Conservation (phyloP, 2,329 filamentous ascomycete genomes). For the Davidsoniella australis region DNA sequence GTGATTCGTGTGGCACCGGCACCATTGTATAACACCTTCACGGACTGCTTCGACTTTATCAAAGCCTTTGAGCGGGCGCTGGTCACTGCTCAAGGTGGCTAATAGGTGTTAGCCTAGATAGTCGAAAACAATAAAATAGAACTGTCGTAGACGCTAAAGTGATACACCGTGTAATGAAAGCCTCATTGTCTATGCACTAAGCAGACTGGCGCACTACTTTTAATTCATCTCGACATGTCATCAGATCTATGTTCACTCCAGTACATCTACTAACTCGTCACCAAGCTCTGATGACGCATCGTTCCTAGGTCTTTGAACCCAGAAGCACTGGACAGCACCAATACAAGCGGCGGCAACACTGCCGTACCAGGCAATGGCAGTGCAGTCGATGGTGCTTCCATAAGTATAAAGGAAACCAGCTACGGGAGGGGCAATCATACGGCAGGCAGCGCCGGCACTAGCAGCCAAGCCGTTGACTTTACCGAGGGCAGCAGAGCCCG, state of each 20-base stretch:
- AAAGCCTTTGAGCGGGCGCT: conserved; percentile 17
- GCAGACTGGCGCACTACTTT: too few relatives aligned
- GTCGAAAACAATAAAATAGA: too few relatives aligned
- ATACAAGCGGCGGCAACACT: conserved; percentile 38
- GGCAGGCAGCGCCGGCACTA: conserved; percentile 46
- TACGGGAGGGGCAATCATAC: conserved; percentile 49
- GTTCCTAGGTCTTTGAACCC: conserved; percentile 23
- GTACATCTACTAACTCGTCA: too few relatives aligned
- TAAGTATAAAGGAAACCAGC: conserved; percentile 45
- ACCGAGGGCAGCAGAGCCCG: conserved; percentile 33
- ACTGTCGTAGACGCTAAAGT: too few relatives aligned
- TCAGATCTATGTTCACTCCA: too few relatives aligned
- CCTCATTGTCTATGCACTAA: too few relatives aligned
- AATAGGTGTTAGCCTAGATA: too few relatives aligned
- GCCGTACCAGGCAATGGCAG: conserved; percentile 46
- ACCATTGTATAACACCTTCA: conserved; percentile 63
- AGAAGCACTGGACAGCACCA: conserved; percentile 44
- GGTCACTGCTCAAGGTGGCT: background rate
- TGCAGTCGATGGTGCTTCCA: conserved; percentile 39
- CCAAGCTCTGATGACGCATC: too few relatives aligned
- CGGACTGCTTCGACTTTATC: conserved; percentile 31
- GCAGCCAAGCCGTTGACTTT: conserved; percentile 50
- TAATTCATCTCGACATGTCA: too few relatives aligned
- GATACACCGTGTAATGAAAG: too few relatives aligned
- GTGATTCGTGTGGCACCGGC: conserved; percentile 66